phyloP scores from a whole-genome alignment of 305 asterid genomes.

The Fraxinus paxiana region DNA sequence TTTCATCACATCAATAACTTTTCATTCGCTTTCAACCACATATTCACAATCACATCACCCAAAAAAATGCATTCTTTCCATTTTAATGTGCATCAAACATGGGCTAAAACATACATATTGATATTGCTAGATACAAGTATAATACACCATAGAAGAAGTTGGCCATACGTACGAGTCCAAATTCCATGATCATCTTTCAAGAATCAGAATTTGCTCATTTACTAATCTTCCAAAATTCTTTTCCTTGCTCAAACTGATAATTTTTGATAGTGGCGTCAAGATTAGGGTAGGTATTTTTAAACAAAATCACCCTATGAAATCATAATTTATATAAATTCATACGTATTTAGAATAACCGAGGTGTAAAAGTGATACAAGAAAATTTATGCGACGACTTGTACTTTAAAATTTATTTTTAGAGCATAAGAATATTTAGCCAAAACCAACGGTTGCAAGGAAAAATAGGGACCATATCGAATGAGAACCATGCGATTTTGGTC shows the following conservation, averaged over 20 bases:
- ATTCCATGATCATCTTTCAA: neutral
- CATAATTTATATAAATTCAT: neutral
- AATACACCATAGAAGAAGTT: neutral
- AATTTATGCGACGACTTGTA: neutral
- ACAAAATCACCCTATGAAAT: neutral
- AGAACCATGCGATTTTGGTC: neutral
- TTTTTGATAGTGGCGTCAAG: neutral
- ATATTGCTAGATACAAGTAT: neutral
- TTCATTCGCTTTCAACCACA: no score
- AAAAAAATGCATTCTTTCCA: no score
- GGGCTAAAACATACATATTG: neutral
- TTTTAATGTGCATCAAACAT: no score
- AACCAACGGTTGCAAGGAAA: neutral
- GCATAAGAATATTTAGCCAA: neutral
- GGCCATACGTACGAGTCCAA: neutral
- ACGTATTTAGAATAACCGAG: neutral
- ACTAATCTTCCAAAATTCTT: neutral
- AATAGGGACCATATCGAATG: neutral
- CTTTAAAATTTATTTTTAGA: neutral
- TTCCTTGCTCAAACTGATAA: neutral
- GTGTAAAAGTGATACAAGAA: neutral
- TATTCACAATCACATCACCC: no score
- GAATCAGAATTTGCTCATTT: neutral
- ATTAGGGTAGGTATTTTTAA: neutral
- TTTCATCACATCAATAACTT: no score